A percentile compares a stretch with the other conserved stretches of the same genome.
phyloP scores from a whole-genome alignment of 2,329 filamentous ascomycete genomes.

The Aspergillaceae sp. region DNA sequence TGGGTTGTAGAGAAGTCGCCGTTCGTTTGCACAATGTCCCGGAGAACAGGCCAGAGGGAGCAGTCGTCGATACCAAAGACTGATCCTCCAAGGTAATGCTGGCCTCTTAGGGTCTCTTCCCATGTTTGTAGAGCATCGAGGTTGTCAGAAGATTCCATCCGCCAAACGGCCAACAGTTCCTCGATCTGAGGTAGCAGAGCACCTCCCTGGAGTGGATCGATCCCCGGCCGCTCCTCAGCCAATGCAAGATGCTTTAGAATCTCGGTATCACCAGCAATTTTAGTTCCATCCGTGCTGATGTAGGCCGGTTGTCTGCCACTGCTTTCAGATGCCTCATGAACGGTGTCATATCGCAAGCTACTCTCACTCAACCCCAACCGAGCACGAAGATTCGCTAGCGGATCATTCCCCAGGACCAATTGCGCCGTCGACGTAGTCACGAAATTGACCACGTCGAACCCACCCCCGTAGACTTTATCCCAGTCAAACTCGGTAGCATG shows the following conservation, averaged over 20 bases:
- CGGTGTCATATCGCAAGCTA: conserved; percentile 27
- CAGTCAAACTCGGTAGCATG: conserved; percentile 62
- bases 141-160: neutral
- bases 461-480: conserved; percentile 64
- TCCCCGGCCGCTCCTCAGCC: conserved; percentile 17
- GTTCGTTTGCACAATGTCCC: conserved; percentile 26
- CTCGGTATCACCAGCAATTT: conserved; percentile 21
- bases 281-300: conserved; percentile 19
- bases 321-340: neutral
- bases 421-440: conserved; percentile 27
- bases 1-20: conserved; percentile 14
- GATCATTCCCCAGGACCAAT: conserved; percentile 24
- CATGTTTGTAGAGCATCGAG: conserved; percentile 20
- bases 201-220: conserved; percentile 21
- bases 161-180: conserved; percentile 22
- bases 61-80: conserved; percentile 36
- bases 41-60: conserved; percentile 36
- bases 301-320: conserved; percentile 16
- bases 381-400: conserved; percentile 30
- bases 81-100: conserved; percentile 28
- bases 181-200: conserved; percentile 21
- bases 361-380: conserved; percentile 31
- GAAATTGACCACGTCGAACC: conserved; percentile 66
- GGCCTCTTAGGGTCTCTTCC: conserved; percentile 24
- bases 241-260: conserved; percentile 26